Base-by-base conservation (phyloP, 2,329 filamentous ascomycete species). In the Akanthomyces uredinophilus region DNA sequence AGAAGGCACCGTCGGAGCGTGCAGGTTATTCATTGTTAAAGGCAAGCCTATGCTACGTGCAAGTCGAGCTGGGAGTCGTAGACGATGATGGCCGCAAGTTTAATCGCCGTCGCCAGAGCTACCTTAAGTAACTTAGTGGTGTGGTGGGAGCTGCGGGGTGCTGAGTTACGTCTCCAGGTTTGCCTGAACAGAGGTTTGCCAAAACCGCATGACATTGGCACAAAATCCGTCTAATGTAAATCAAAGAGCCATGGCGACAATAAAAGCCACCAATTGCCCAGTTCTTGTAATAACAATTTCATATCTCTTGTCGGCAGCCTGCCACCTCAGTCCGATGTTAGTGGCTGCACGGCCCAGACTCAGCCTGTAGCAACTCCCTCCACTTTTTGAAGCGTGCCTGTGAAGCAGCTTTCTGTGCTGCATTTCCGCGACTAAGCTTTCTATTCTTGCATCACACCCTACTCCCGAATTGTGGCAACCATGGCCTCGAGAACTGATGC, bases 401-500 rank as follows among this genome's bases (percentile, higher is more conserved):
- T n/a, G 35, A 35, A 24, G n/a, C 22, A 37, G 29, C 32, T 50
- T 59, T 49, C 37, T 39, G 11, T 43, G 37, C 47, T 44, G 16
- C 57, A 43, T 16, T 16, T 35, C 18, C 24, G 10, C 24, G 24
- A 27, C 47, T 18, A 41, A 32, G 13, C 22, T 47, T 29, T 24
- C 18, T 35, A 37, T 39, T 29, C n/a, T 52, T 27, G 22, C 59
- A 54, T 49, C 59, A 27, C 22, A n/a, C 18, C n/a, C 11, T 16
- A 10, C 18, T n/a, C 29, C 14, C 20, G 29, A 32, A 16, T 13
- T 8, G 2, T 27, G 13, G 41, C 68, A 70, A 79, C 66, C 67
- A 95, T 95, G 91, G 89, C 91, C 68, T 88, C 89, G 60, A 90
- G 87, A 67, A 91, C 95, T 65, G 94, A 97, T 76, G 88, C 90